Conservation (phyloP, 495 filamentous ascomycete species). For the Aspergillus asperescens region DNA sequence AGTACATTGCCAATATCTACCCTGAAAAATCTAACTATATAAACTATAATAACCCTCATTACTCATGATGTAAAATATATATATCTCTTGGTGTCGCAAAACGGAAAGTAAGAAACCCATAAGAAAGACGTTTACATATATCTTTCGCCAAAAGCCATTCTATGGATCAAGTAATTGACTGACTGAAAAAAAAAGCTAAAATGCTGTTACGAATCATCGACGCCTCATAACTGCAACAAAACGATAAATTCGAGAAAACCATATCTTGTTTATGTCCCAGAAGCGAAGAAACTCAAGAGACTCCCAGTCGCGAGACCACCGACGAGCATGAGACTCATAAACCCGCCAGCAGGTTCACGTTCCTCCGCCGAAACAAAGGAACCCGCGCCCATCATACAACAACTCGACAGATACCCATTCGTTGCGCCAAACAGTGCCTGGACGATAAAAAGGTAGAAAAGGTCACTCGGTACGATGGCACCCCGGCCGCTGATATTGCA, state of each 20-base stretch:
- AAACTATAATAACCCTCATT: too few species aligned
- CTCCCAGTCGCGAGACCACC: constrained; percentile 79
- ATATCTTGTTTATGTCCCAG: constrained; percentile 26
- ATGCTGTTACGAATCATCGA: too few species aligned
- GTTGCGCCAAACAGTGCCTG: constrained; percentile 77
- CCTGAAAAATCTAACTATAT: too few species aligned
- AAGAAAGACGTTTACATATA: too few species aligned
- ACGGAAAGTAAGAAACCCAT: too few species aligned
- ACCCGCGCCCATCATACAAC: constrained; percentile 84
- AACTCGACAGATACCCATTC: constrained; percentile 80
- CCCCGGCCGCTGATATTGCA: constrained; percentile 74
- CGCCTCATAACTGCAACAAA: neutral
- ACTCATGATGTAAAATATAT: too few species aligned
- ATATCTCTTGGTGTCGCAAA: too few species aligned
- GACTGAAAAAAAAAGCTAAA: neutral
- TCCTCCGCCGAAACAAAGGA: constrained; percentile 74
- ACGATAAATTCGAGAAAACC: neutral
- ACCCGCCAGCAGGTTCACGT: constrained; percentile 82
- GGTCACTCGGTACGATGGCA: constrained; percentile 68
- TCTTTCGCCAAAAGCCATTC: too few species aligned
- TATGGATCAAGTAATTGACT: too few species aligned
- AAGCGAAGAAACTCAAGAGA: constrained; percentile 76
- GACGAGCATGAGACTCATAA: constrained; percentile 88
- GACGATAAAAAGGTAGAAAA: constrained; percentile 81
- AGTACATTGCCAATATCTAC: too few species aligned